Conservation (phyloP, 129 eudicot genomes). For the Gnaphalium uliginosum region DNA sequence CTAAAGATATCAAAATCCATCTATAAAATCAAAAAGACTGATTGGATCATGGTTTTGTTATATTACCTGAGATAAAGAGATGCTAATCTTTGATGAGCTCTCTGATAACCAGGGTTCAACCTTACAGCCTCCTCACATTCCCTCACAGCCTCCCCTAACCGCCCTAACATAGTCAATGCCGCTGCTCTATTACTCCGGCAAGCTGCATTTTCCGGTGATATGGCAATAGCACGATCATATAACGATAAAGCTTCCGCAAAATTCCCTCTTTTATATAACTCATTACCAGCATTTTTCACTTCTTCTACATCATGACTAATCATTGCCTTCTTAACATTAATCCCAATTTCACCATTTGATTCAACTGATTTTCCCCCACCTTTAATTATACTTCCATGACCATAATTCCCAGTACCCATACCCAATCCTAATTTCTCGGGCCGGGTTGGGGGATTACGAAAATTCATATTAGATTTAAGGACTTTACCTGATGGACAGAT, state of each 20-base stretch:
- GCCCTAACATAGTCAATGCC: constrained; percentile 58
- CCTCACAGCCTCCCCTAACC: constrained; percentile 57
- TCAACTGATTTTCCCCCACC: constrained; percentile 40
- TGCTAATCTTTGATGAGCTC: constrained; percentile 60
- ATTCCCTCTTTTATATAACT: constrained; percentile 53
- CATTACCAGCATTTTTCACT: constrained; percentile 53
- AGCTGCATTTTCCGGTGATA: constrained; percentile 57
- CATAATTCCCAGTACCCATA: constrained; percentile 49
- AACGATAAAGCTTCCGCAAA: constrained; percentile 42
- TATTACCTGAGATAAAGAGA: constrained; percentile 57
- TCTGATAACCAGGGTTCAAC: constrained; percentile 51
- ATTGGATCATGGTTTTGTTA: constrained; percentile 11
- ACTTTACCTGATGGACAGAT: constrained; percentile 61
- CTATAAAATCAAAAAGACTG: constrained; percentile 4
- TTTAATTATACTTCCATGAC: constrained; percentile 59
- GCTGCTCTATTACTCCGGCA: constrained; percentile 65
- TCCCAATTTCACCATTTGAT: constrained; percentile 34
- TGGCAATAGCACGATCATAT: constrained; percentile 47
- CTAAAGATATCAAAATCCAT: neutral
- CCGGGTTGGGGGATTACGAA: constrained; percentile 31
- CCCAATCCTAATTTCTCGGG: constrained; percentile 53
- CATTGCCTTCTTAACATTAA: constrained; percentile 27
- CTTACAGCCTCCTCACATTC: constrained; percentile 66
- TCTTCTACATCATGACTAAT: constrained; percentile 50
- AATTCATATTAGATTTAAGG: constrained; percentile 47